Evolutionary conservation across 768 basidiomycete species (phyloP), one percentile per base, ranked within the genome.

Genomic region (Suillus clintonianus): DNA sequence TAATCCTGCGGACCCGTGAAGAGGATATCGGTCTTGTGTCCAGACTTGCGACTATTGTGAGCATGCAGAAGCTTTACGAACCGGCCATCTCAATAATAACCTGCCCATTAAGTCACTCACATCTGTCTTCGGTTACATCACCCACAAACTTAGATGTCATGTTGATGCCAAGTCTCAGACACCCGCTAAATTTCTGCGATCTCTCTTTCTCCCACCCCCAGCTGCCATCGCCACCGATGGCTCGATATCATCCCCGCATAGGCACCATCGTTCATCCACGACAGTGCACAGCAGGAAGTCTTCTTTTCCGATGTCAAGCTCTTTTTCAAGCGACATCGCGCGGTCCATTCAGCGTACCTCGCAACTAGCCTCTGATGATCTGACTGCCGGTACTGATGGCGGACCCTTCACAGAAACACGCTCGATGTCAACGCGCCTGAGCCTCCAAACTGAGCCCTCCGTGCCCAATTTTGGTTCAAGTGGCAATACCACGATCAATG

Each of bases 1-100:
- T 92, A 34, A 80, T 93, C 61, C 76, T 93, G 19, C 82, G 88
- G 50, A 85, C 89, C 2, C 80, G 79, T 13, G 86, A 88, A 65
- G 88, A 90, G 61, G 91, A 92, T 64, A 75, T 91, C 37, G 70
- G 79, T 30, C 71, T 86, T 9, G 85, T 90, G 32, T 81, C 83
- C 39, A 87, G 83, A 69, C 78, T 92, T 41, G 81, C 82, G 14
- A 76, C 81, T 57, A 79, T 87, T 76, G 91, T 91, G 74, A 43
- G 70, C 65, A 30, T 27, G 24, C 55, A 17, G 27, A 27, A 22
- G 27, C n/a, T 17, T 65, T 53, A 8, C 36, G 22, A 55, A 45
- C 24, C 22, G 10, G 14, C 45, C 19, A 24, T 48, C 42, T 53
- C 45, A 24, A 47, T 30, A 45, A 66, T 64, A 62, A 30, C 53